Percentiles rank a stretch among this genome's conserved stretches.
phyloP scores from a whole-genome alignment of 2,329 filamentous ascomycete species.

The Aspergillus sp. region DNA sequence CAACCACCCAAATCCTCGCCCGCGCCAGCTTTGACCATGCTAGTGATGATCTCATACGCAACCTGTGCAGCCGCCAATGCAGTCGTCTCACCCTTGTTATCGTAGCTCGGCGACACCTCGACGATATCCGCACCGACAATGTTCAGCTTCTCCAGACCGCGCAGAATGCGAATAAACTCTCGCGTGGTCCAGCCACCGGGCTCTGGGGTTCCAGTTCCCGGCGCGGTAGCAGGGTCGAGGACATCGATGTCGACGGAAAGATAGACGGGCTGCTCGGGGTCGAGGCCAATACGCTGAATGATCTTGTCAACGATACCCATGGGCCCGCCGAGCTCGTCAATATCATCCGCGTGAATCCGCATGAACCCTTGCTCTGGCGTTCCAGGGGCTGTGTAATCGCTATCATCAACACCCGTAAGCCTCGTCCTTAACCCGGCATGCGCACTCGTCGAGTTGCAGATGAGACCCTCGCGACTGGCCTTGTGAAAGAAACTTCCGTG shows the following conservation, averaged over 20 bases:
- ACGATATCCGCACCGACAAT: conserved; percentile 89
- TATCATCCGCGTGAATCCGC: conserved; percentile 81
- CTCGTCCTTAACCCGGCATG: conserved; percentile 84
- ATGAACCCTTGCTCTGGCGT: conserved; percentile 73
- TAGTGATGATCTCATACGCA: conserved; percentile 81
- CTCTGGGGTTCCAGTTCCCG: conserved; percentile 86
- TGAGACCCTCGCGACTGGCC: conserved; percentile 77
- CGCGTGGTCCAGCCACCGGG: conserved; percentile 89
- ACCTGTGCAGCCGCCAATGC: conserved; percentile 83
- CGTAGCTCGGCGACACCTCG: conserved; percentile 84
- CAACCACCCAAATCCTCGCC: conserved; percentile 45
- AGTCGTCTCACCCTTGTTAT: conserved; percentile 78
- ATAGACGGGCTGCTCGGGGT: conserved; percentile 75
- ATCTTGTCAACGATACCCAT: conserved; percentile 73
- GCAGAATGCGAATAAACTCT: conserved; percentile 81
- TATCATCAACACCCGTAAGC: conserved; percentile 67
- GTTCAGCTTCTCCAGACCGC: conserved; percentile 81
- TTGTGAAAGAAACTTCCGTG: conserved; percentile 94
- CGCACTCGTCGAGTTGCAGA: conserved; percentile 73
- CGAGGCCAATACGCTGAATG: conserved; percentile 67
- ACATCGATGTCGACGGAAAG: conserved; percentile 82
- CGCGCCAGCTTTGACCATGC: conserved; percentile 52
- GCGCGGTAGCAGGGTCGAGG: conserved; percentile 70
- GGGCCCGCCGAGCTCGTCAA: conserved; percentile 75
- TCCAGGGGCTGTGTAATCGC: conserved; percentile 71